These are phyloP conservation scores for Suillus subaureus DNA, from an alignment of 768 basidiomycete genomes.

Conservation along the genomic window DNA sequence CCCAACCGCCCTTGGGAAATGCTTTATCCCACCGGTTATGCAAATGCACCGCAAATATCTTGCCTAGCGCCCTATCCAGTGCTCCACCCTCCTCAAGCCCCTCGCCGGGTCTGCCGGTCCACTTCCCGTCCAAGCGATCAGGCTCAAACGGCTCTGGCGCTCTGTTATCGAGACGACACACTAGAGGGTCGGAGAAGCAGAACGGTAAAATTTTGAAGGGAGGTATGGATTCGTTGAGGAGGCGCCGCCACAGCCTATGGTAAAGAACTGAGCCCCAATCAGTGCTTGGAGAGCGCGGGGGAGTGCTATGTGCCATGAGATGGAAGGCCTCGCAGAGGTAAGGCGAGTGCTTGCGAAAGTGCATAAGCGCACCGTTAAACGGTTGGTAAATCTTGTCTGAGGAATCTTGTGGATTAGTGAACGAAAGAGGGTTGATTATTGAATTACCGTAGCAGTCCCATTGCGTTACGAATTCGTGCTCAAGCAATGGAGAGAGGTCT, in stretches of 20 bases:
- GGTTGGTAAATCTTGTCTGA: conserved; percentile 73
- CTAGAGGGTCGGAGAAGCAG: conserved; percentile 91
- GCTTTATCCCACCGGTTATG: conserved; percentile 96
- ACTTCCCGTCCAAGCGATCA: conserved; percentile 54
- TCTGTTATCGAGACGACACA: conserved; percentile 87
- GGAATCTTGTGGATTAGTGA: conserved; percentile 4
- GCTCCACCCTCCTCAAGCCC: conserved; percentile 63
- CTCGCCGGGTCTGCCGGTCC: conserved; percentile 59
- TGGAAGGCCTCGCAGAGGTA: conserved; percentile 98
- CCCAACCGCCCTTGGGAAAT: conserved; percentile 88
- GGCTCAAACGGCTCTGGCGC: conserved; percentile 87
- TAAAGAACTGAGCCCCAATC: conserved; percentile 96
- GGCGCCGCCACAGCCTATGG: conserved; percentile 84
- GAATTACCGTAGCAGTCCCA: conserved; percentile 95
- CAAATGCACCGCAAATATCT: conserved; percentile 87
- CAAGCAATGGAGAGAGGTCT: conserved; percentile 80
- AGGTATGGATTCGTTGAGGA: conserved; percentile 68
- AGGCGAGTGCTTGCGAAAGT: conserved; percentile 86
- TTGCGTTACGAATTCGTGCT: conserved; percentile 96
- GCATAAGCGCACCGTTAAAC: conserved; percentile 94
- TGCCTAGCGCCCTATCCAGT: conserved; percentile 59
- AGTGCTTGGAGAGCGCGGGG: conserved; percentile 78
- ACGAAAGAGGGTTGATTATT: not conserved
- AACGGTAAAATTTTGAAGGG: conserved; percentile 96
- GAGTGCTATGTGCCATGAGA: conserved; percentile 75